Evolutionary conservation across 1,284 basidiomycete genomes (phyloP), one percentile per base, ranked within the genome.

Genomic region (Trichosporon sp.): DNA sequence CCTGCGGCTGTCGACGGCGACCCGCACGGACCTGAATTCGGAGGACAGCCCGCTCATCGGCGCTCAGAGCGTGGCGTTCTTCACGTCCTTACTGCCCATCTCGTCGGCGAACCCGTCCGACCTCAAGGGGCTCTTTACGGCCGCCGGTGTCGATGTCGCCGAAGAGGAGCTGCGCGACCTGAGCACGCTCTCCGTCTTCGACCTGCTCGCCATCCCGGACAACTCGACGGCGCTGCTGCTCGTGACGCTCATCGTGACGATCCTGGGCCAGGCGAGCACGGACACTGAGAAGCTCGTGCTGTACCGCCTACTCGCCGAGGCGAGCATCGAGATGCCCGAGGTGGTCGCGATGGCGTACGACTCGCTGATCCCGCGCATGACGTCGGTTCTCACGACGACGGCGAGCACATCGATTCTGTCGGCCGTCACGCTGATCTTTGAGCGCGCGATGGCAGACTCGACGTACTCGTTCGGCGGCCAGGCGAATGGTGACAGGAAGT

Each of bases 281-380:
- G 90, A 92, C 72, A 82, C 84, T 1, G 92, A 95, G 80, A 88
- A 88, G 14, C 87, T 92, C 71, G 88, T 94, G 60, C 77, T 94
- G 56, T 93, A 89, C 75, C 84, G 84, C 56, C 78, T 94, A 34
- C 82, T 95, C 32, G 86, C 90, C 27, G 89, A 92, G 54, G 85
- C 92, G n/a, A 86, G 87, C 25, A 78, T 82, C 11, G 79, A 82
- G 23, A 89, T 87, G 79, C 91, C 91, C 0, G 89, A 92, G 23
- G 84, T 87, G 11, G 83, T 91, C n/a, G 82, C 86, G 3, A 84
- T 90, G 76, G 84, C 86, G 89, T 92, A 91, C 71, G 90, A 92
- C 64, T 85, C 85, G 52, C 74, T 93, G 56, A 87, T 91, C 72
- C 90, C 91, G 60, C 86, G 87, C 66, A 86, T 93, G 74, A 87